phyloP scores from a whole-genome alignment of 371 early-diverging fungal species.

The Syncephalastrum racemosum region DNA sequence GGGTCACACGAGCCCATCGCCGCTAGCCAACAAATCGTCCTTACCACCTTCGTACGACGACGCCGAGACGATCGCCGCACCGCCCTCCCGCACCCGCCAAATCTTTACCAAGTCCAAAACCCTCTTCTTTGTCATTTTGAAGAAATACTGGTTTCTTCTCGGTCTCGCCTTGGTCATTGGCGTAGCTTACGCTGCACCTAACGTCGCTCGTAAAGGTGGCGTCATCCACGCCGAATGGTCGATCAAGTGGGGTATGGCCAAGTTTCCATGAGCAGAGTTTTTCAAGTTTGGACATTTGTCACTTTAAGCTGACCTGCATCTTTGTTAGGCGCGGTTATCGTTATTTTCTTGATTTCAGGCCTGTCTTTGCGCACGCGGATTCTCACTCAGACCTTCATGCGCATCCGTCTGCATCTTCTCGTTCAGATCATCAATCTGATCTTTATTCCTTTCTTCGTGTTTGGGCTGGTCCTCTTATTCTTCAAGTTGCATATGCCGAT shows the following conservation, averaged over 20 bases:
- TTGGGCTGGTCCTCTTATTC: conserved; percentile 53
- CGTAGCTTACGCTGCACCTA: conserved; percentile 58
- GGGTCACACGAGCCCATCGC: conserved; percentile 4
- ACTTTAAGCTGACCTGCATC: background rate
- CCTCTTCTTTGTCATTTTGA: conserved; percentile 3
- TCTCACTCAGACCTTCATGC: conserved; percentile 52
- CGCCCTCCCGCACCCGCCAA: background rate
- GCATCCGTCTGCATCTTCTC: conserved; percentile 58
- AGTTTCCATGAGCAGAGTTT: background rate
- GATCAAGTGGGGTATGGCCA: conserved; percentile 54
- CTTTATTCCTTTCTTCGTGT: conserved; percentile 59
- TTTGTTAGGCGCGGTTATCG: conserved; percentile 45
- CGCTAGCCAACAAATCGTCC: conserved; percentile 16
- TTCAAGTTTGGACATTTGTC: background rate
- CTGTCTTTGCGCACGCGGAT: conserved; percentile 60
- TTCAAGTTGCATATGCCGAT: conserved; percentile 39
- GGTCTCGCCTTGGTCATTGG: conserved; percentile 58
- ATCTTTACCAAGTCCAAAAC: conserved; percentile 11
- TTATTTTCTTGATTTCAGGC: conserved; percentile 70
- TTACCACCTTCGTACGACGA: conserved; percentile 16
- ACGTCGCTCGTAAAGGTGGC: conserved; percentile 57
- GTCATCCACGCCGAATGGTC: conserved; percentile 60
- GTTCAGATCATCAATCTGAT: conserved; percentile 60
- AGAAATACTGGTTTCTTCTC: conserved; percentile 52
- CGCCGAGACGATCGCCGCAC: conserved; percentile 7